Evolutionary conservation across 768 basidiomycete species (phyloP), one percentile per base, ranked within the genome.

Genomic region (Pholiota molesta): DNA sequence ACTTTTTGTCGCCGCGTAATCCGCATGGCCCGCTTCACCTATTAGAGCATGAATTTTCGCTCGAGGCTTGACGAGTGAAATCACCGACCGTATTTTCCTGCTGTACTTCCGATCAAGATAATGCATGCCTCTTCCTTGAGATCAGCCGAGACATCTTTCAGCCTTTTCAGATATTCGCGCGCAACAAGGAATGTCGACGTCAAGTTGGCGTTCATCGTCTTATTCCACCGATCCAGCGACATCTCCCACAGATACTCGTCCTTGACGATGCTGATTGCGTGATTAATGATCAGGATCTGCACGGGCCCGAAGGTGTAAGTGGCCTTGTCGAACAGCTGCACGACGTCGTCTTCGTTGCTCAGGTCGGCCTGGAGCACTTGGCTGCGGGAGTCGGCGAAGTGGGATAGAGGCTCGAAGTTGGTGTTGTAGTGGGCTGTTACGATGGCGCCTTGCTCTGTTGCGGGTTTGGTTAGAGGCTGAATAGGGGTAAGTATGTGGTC

Each of bases 341-440:
- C 63, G 52, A 89, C 87, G 9, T 83, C 82, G 0, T 65, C 69
- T 70, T 92, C 91, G 11, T 76, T 71, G 16, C 80, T 73, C n/a
- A 93, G 80, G 63, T 92, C 78, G 1, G 86, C 88, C 66, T 86
- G 83, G 16, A 83, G 72, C 1, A 75, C 70, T 39, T 78, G 75
- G 3, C 79, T 62, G 16, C 71, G 72, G 7, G 68, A 57, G 4
- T 74, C 56, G 10, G 75, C 75, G 62, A 78, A 82, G 53, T 74
- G 69, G 31, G 69, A 69, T 23, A 89, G 71, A 0, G 83, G 70
- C 1, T 69, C 67, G 17, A 72, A 65, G 55, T 82, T 86, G 8
- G 83, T 79, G 70, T 89, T 86, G 71, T 87, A 92, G 68, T 91
- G 88, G 0, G 89, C 89, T 0, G 88, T 86, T 10, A 92, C 89